Evolutionary conservation across 1,284 basidiomycete genomes (phyloP).

Genomic region (Ceratobasidium sp.): DNA sequence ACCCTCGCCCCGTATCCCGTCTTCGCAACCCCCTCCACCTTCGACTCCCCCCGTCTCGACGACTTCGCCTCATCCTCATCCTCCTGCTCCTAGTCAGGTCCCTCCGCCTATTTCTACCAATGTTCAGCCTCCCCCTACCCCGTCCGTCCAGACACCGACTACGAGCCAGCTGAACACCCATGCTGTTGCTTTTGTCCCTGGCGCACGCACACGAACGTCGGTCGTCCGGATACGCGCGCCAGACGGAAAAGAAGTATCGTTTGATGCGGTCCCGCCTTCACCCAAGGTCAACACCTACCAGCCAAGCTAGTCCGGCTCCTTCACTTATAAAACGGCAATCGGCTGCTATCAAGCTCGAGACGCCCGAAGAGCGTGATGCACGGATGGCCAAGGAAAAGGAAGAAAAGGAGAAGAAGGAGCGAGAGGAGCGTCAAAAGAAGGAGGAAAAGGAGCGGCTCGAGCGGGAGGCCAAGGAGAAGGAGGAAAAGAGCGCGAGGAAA

Average conservation of each 20-base stretch:
- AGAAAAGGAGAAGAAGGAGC: slow-evolving; percentile 14
- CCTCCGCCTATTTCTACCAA: slow-evolving; percentile 19
- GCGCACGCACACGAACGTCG: not conserved
- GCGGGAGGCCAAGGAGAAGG: slow-evolving; percentile 47
- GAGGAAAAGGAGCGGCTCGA: slow-evolving; percentile 52
- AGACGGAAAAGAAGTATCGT: slow-evolving; percentile 49
- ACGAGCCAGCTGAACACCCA: slow-evolving; percentile 34
- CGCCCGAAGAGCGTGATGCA: slow-evolving; percentile 54
- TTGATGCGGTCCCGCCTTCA: slow-evolving; percentile 8
- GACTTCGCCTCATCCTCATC: slow-evolving; percentile 26
- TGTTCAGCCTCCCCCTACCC: slow-evolving; percentile 4
- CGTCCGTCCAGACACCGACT: not conserved
- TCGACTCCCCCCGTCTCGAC: slow-evolving; percentile 41
- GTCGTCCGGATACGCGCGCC: slow-evolving; percentile 51
- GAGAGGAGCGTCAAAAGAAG: slow-evolving; percentile 52
- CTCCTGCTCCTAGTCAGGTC: slow-evolving; percentile 24
- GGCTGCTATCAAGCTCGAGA: slow-evolving; percentile 56
- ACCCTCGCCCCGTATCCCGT: slow-evolving; percentile 43
- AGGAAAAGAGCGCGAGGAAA: slow-evolving; percentile 43
- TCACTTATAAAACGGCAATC: slow-evolving; percentile 46
- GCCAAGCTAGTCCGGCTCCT: slow-evolving; percentile 44
- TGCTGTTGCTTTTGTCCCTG: slow-evolving; percentile 42
- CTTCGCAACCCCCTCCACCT: slow-evolving; percentile 42
- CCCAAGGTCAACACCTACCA: slow-evolving; percentile 49
- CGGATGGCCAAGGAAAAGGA: slow-evolving; percentile 51